Conservation (phyloP, 1,284 basidiomycete genomes). For the Farysia itapuensis region DNA sequence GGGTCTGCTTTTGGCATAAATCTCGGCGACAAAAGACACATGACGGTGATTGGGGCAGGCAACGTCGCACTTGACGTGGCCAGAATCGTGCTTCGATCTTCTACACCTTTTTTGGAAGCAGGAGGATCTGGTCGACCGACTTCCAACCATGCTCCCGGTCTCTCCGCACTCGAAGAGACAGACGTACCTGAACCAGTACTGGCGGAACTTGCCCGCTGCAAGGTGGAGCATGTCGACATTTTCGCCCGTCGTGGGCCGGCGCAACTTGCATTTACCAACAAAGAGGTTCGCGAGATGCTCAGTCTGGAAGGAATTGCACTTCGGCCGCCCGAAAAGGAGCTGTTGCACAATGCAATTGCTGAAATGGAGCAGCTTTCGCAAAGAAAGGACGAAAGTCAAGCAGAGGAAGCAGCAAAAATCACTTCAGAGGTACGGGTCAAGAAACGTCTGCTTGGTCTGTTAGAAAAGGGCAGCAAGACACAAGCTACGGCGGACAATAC, state of each 20-base stretch:
- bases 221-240: constrained; percentile 76
- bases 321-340: constrained; percentile 59
- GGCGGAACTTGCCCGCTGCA: constrained; percentile 68
- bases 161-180: constrained; percentile 69
- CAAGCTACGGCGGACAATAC: constrained; percentile 37
- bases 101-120: constrained; percentile 27
- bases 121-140: neutral
- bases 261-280: constrained; percentile 89
- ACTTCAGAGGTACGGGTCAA: constrained; percentile 59
- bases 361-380: constrained; percentile 28
- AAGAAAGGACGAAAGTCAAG: constrained; percentile 8
- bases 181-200: constrained; percentile 82
- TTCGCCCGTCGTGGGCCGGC: constrained; percentile 83
- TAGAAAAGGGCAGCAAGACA: constrained; percentile 70
- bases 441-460: constrained; percentile 66
- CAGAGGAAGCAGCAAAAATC: constrained; percentile 7
- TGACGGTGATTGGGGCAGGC: constrained; percentile 88
- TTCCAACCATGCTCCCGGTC: constrained; percentile 45
- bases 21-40: constrained; percentile 67
- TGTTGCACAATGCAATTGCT: constrained; percentile 58
- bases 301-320: constrained; percentile 73
- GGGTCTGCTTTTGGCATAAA: constrained; percentile 59
- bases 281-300: constrained; percentile 90
- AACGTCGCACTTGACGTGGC: constrained; percentile 95
- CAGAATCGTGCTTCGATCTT: constrained; percentile 74